Percentiles rank a stretch among this genome's conserved stretches.
Conservation (phyloP, 2,329 filamentous ascomycete species). For the Lecanicillium sp. region DNA sequence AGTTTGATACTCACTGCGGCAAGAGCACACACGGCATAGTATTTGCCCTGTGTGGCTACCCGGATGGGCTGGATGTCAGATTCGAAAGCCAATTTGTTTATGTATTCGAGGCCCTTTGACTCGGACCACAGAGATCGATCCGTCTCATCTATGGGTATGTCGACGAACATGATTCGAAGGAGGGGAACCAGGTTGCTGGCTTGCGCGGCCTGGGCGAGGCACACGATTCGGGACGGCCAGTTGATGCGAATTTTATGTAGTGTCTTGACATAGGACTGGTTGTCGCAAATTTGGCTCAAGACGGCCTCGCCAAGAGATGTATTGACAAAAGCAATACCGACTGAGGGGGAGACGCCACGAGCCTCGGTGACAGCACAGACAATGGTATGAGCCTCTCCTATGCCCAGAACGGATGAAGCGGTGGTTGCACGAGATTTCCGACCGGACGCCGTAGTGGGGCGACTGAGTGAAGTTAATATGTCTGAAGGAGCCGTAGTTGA, state of each 20-base stretch:
- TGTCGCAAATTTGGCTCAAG: constrained; percentile 87
- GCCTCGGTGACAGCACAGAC: constrained; percentile 87
- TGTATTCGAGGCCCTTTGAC: constrained; percentile 65
- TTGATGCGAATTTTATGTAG: constrained; percentile 81
- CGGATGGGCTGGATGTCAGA: constrained; percentile 78
- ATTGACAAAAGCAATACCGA: constrained; percentile 85
- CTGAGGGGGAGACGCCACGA: constrained; percentile 75
- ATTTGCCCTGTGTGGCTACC: constrained; percentile 73
- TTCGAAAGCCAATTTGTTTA: constrained; percentile 70
- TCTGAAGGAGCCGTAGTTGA: constrained; percentile 15
- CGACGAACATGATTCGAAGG: constrained; percentile 12
- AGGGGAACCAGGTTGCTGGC: constrained; percentile 52
- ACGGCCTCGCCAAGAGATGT: constrained; percentile 77
- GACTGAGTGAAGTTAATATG: constrained; percentile 20
- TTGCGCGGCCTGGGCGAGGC: constrained; percentile 62
- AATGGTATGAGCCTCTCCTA: constrained; percentile 58
- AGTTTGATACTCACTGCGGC: constrained; percentile 59
- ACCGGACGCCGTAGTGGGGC: constrained; percentile 37
- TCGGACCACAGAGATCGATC: constrained; percentile 85
- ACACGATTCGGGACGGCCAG: constrained; percentile 71
- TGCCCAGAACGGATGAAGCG: constrained; percentile 34
- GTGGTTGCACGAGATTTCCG: constrained; percentile 38
- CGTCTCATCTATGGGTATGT: constrained; percentile 38
- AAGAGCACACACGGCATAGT: constrained; percentile 78
- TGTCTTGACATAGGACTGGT: constrained; percentile 83